These are phyloP conservation scores for Phlyctochytrium bullatum DNA, from an alignment of 192 early-diverging fungal species.

Conservation along the genomic window DNA sequence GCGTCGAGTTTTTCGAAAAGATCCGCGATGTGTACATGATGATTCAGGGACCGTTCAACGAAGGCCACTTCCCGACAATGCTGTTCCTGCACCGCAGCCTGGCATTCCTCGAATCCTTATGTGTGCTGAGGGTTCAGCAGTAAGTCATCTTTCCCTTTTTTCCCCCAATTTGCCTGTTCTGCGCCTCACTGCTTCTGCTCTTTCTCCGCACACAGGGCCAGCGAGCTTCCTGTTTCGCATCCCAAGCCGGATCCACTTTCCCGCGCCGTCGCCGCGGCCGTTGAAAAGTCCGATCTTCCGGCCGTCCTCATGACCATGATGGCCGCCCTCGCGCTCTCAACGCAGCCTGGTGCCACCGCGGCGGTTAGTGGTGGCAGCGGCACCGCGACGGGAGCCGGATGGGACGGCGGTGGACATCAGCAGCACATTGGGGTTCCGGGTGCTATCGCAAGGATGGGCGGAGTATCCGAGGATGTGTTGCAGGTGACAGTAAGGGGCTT, in stretches of 20 bases:
- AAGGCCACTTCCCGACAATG: background rate
- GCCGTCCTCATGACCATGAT: background rate
- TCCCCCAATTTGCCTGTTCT: too few relatives aligned
- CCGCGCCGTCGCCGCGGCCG: background rate
- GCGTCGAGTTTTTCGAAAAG: slow-evolving; percentile 15
- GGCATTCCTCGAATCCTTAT: background rate
- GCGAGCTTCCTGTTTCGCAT: too few relatives aligned
- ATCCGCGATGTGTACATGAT: slow-evolving; percentile 10
- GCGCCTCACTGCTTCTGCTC: too few relatives aligned
- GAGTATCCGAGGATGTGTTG: background rate
- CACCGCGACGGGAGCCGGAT: background rate
- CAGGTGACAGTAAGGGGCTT: slow-evolving; percentile 10
- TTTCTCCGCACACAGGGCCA: too few relatives aligned
- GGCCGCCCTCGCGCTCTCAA: background rate
- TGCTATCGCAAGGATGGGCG: too few relatives aligned
- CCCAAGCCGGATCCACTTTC: too few relatives aligned
- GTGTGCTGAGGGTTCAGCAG: background rate
- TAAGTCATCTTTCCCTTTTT: background rate
- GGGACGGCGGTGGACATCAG: background rate
- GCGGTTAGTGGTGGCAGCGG: too few relatives aligned
- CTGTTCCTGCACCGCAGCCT: background rate
- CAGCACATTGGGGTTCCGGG: too few relatives aligned
- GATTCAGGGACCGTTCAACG: slow-evolving; percentile 13
- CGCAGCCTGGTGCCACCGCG: background rate
- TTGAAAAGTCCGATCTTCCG: background rate